phyloP scores from a whole-genome alignment of 2,329 filamentous ascomycete genomes.

The Aurifilum marmelostoma region DNA sequence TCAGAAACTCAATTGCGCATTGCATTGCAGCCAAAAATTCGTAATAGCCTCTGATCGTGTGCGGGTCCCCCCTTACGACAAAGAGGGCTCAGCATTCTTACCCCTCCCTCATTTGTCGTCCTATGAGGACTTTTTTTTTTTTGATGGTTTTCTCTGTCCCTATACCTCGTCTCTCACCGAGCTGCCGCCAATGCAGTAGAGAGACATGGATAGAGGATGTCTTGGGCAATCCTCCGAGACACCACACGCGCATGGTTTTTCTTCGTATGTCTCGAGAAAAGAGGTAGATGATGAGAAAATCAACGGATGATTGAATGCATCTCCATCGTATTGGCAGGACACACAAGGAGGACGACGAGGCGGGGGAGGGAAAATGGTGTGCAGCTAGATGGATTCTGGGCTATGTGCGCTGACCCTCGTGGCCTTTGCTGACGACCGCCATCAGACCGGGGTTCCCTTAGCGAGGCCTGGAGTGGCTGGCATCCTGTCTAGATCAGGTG shows the following conservation, averaged over 20 bases:
- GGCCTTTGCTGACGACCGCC: not conserved
- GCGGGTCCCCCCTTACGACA: not conserved
- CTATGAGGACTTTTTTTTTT: not conserved
- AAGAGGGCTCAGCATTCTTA: not conserved
- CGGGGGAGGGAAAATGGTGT: not conserved
- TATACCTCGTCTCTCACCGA: not conserved
- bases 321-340: not conserved
- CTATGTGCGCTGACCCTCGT: not conserved
- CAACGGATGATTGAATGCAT: not conserved
- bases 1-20: not conserved
- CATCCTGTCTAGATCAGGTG: not conserved
- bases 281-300: not conserved
- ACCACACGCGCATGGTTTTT: not conserved
- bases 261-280: not conserved
- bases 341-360: not conserved
- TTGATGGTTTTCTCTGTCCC: not conserved
- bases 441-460: not conserved
- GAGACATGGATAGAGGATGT: not conserved
- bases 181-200: not conserved
- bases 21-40: not conserved
- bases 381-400: not conserved
- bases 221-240: not conserved
- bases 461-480: not conserved
- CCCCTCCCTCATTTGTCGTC: not conserved
- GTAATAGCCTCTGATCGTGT: not conserved